Base-by-base conservation (phyloP, 805 yeast species). In the Metschnikowia drakensbergensis region DNA sequence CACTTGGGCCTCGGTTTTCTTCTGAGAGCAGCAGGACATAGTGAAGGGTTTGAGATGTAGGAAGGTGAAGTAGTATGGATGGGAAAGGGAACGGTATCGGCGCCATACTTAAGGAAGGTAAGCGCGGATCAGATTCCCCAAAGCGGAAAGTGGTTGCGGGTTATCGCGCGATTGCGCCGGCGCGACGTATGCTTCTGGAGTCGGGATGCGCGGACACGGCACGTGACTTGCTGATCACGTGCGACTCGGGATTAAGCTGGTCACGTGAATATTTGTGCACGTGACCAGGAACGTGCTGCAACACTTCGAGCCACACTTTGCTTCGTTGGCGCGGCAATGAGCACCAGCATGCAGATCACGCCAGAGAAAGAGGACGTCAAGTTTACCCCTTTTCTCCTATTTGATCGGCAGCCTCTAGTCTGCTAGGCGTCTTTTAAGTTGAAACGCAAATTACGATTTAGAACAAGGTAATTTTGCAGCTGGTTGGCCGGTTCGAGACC, bases 11-110 rank as follows among this genome's bases (percentile, higher is more conserved):
- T 37, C 34, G 10, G 30, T 6, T 25, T 37, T 22, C 17, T 49
- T 54, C 33, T 54, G 43, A 31, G 57, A 53, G 43, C 62, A 53
- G 36, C 59, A 47, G 26, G 64, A 43, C 57, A 54, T 57, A 44
- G 39, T 26, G n/a, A 17, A 23, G 3, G 27, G 28, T 2, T 23
- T 11, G 6, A 7, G 27, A 11, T 8, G 23, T 34, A 6, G 11
- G 27, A 5, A 23, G 6, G 27, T 10, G 53, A 41, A 34, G 11
- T 33, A 8, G 23, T 11, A 35, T 29, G 22, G 48, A 45, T 34
- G n/a, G 37, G 31, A 7, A 26, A 27, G 42, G n/a, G 28, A 11
- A 35, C 11, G 35, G 34, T 27, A 37, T 27, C 17, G 29, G 39
- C 32, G 11, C 25, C 11, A 22, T 23, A 22, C n/a, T 37, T 33